Evolutionary conservation across 306 rosid genomes (phyloP), one percentile per base, ranked within the genome.

Genomic region (Senna siamea): DNA sequence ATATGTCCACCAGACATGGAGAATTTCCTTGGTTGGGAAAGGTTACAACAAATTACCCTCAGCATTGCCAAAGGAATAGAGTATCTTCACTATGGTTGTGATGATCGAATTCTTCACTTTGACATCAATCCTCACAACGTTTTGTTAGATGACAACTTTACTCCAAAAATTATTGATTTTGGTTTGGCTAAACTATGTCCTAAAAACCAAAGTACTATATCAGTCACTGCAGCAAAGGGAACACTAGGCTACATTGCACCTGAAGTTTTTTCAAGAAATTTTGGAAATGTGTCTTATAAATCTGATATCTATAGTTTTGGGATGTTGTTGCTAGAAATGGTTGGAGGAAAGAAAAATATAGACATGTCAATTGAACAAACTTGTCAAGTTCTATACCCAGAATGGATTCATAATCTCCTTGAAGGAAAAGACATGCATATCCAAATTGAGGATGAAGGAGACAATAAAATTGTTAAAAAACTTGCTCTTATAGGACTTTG

Each of bases 81-180:
- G 59, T 76, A 76, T 76, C 79, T 76, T 19, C 79, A 76, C 10
- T 48, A 66, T 8, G 67, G 79, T 4, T 76, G 79, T 66, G 79
- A 76, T 38, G 37, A 76, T 47, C 48, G 67, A 7, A 76, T 76
- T 15, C 66, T 76, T 5, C 74, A 76, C 41, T 76, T 66, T 10
- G 74, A 75, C 11, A 75, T 74, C 44, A 74, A 74, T n/a, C 78
- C 77, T 1, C 70, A 60, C 19, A 73, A 73, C 0, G 19, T 73
- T 0, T 60, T 73, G 2, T 6, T 73, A 2, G 77, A 73, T 7
- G 26, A 73, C 0, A 9, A 4, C 3, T 48, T 73, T 0, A 46
- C 0, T 2, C 78, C 78, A 4, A 63, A 74, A 44, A 62, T 74
- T 5, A 32, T 62, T 8, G 60, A 74, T 41, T 74, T 62, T 5